A percentile compares a stretch with the other conserved stretches of the same genome.
Evolutionary conservation across 1,139 yeast species (phyloP).

Genomic region (Scheffersomyces titani): DNA sequence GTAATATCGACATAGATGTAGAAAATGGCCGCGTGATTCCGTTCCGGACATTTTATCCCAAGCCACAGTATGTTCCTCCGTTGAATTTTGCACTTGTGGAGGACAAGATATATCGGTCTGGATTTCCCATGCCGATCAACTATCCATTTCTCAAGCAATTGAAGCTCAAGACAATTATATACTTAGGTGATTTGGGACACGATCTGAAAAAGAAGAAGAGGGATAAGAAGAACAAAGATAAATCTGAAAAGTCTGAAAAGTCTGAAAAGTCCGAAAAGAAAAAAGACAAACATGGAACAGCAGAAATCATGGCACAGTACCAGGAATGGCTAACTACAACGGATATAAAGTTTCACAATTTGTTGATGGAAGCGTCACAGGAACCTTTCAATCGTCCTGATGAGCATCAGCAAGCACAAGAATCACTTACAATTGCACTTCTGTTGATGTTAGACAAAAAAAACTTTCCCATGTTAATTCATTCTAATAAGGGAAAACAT

Average conservation of each 20-base stretch:
- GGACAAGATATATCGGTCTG: conserved; percentile 84
- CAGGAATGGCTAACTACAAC: conserved; percentile 63
- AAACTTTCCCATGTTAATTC: conserved; percentile 84
- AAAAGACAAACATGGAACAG: conserved; percentile 38
- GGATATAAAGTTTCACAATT: conserved; percentile 57
- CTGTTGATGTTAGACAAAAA: conserved; percentile 63
- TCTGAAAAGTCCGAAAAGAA: conserved; percentile 17
- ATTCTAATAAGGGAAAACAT: conserved; percentile 94
- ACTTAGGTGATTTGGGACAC: conserved; percentile 68
- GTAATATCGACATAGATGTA: neutral
- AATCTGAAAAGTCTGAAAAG: conserved; percentile 48
- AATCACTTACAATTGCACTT: conserved; percentile 61
- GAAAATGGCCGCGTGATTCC: neutral
- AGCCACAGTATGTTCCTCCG: conserved; percentile 69
- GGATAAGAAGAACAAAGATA: conserved; percentile 13
- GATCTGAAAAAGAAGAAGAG: conserved; percentile 24
- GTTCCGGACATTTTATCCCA: conserved; percentile 8
- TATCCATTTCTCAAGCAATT: conserved; percentile 74
- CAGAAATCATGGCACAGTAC: conserved; percentile 50
- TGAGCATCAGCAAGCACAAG: conserved; percentile 36
- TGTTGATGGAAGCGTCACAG: conserved; percentile 68
- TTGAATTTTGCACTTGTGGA: conserved; percentile 87
- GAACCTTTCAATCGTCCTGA: conserved; percentile 70
- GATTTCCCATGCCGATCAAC: conserved; percentile 89
- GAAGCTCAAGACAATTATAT: conserved; percentile 74